Conservation (phyloP, 2,329 filamentous ascomycete genomes). For the Neofusicoccum kwambonambiense region DNA sequence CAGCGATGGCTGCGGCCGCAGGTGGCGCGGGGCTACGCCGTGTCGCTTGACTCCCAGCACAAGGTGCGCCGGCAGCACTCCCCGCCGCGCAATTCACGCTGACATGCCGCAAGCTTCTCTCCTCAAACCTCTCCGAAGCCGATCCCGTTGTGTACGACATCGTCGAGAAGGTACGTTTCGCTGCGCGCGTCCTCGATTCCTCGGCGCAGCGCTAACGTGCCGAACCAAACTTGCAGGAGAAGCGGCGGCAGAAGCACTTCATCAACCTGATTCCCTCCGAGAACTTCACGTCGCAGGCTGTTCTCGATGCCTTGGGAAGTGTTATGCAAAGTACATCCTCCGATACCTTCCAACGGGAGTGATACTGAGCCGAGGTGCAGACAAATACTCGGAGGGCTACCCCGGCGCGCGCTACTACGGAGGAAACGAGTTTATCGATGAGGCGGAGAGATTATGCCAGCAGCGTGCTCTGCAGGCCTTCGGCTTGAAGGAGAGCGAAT, state of each 20-base stretch:
- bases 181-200: background rate
- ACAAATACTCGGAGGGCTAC: constrained; percentile 99
- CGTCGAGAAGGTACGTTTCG: constrained; percentile 71
- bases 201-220: constrained; percentile 9
- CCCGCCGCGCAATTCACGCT: constrained; percentile 16
- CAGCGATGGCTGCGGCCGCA: constrained; percentile 30
- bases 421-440: constrained; percentile 97
- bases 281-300: constrained; percentile 97
- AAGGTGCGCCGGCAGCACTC: constrained; percentile 35
- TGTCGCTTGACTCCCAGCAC: constrained; percentile 48
- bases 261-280: constrained; percentile 99
- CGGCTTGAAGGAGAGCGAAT: constrained; percentile 79
- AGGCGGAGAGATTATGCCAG: constrained; percentile 94
- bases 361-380: constrained; percentile 44
- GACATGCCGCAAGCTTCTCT: constrained; percentile 64
- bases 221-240: constrained; percentile 63
- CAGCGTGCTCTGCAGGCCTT: constrained; percentile 89
- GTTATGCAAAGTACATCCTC: constrained; percentile 43
- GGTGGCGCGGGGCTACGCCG: constrained; percentile 39
- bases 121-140: constrained; percentile 74
- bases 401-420: constrained; percentile 98
- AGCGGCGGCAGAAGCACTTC: constrained; percentile 93
- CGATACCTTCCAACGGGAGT: constrained; percentile 64
- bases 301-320: constrained; percentile 89
- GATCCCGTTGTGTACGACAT: constrained; percentile 87